Evolutionary conservation across 345 rosid genomes (phyloP), one percentile per base, ranked within the genome.

Genomic region (Linum tenue): DNA sequence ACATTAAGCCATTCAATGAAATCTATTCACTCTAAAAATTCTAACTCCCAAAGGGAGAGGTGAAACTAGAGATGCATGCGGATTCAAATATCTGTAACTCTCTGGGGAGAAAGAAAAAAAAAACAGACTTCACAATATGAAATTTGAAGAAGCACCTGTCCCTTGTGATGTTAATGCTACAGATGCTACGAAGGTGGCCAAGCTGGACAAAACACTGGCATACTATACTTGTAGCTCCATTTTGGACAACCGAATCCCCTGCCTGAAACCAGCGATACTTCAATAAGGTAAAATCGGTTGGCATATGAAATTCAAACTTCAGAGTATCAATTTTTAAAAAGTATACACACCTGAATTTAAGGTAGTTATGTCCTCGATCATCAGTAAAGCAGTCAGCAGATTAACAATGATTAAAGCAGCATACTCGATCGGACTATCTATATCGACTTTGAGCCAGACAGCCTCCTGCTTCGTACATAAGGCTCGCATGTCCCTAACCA

Each of bases 141-240:
- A 37, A 16, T 55, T 60, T 38, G 39, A 62, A 39, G 56, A 12
- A 38, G 48, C 66, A 90, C 96, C 90, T 92, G 71, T 92, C 99
- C 82, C 89, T 85, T 60, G 88, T 85, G 56, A 90, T 66, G 55
- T 90, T 90, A 68, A 88, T 73, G 72, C 80, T 92, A 69, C 77
- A 82, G 69, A 92, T 82, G 67, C 94, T 80, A 62, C 83, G 84
- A 31, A 74, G 74, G 71, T 66, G 73, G 5, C 95, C 98, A 73
- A 92, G 80, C 81, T 90, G 99, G 70, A 88, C 84, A 42, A 86
- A 71, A 76, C 99, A 90, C 72, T 82, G 97, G 62, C 99, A 95
- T 44, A 90, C 95, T 4, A 86, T 85, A 76, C 92, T 90, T 42
- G 96, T 86, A 67, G 96, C 87, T 40, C 95, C 99, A 76, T 90